Evolutionary conservation across 768 basidiomycete species (phyloP), one percentile per base, ranked within the genome.

Genomic region (Terana coerulea): DNA sequence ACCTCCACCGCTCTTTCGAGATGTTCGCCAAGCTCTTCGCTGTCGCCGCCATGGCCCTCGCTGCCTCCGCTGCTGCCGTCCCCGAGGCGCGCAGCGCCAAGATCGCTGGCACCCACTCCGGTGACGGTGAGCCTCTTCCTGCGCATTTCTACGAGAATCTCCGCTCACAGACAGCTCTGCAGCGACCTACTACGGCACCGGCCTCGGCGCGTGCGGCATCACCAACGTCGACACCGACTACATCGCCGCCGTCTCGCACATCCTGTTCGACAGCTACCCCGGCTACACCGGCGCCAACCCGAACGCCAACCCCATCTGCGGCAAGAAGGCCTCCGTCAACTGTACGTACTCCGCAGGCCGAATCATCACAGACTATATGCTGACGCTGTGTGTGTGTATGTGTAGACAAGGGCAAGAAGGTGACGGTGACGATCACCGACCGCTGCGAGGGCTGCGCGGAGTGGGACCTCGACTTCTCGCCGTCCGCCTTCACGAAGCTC

Each of bases 231-330:
- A 76, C 61, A 73, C 57, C 43, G 76, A 82, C 58, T 62, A 68
- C 56, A 80, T 89, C 50, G 75, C 87, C 37, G 87, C 87, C 11
- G 75, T 88, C 56, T 72, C 80, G 15, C 67, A 74, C 29, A 36
- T 60, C 1, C 75, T 80, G n/a, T 88, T 81, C 60, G 73, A 75
- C 56, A 55, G 63, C 19, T 84, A 69, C 71, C 83, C 83, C 36
- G 76, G 73, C 9, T 84, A 80, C 64, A 47, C 66, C 15, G 75
- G 76, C 24, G 72, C 45, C 6, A 80, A 92, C 72, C 84, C 89
- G 26, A 91, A 91, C 66, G 60, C 52, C 46, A 90, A 93, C 70
- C 88, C 90, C 28, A 63, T 93, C 49, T 91, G 90, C 64, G 69
- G 70, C 57, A 73, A 67, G 59, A 55, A 67, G 44, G 67, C 86